These are phyloP conservation scores for Xylaria sp. DNA, from an alignment of 2,329 filamentous ascomycete species.

Conservation along the genomic window DNA sequence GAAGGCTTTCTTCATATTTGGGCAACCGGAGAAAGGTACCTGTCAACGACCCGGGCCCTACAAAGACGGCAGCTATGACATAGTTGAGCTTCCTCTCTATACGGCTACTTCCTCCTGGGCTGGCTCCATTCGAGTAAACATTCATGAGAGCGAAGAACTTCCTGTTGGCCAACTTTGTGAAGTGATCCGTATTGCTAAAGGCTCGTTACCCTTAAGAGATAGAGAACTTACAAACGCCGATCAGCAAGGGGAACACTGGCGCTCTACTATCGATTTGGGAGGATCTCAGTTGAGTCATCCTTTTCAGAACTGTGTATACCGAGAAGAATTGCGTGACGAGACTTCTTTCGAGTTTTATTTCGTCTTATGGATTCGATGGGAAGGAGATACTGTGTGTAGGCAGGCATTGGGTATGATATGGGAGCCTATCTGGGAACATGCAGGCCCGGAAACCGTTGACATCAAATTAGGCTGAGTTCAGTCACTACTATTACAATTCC, in stretches of 20 bases:
- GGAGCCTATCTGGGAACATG: constrained; percentile 12
- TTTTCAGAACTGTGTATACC: not conserved
- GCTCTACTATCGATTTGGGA: not conserved
- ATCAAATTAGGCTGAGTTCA: constrained; percentile 14
- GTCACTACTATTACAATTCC: not conserved
- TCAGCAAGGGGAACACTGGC: not conserved
- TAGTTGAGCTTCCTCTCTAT: constrained; percentile 18
- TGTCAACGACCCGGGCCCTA: not conserved
- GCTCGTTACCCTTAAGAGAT: constrained; percentile 4
- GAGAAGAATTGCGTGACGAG: not conserved
- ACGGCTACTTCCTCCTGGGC: constrained; percentile 20
- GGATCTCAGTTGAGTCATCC: not conserved
- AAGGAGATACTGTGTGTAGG: constrained; percentile 13
- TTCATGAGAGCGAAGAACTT: not conserved
- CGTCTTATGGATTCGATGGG: constrained; percentile 22
- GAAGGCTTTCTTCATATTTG: constrained; percentile 20
- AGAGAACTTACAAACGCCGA: not conserved
- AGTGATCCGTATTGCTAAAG: constrained; percentile 18
- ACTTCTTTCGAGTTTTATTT: constrained; percentile 20
- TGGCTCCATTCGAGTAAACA: constrained; percentile 8
- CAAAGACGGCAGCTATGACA: not conserved
- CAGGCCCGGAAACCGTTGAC: constrained; percentile 6
- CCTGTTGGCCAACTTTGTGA: constrained; percentile 14
- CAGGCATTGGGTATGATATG: constrained; percentile 14
- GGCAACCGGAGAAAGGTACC: constrained; percentile 2